Percentiles rank a stretch among this genome's conserved stretches.
Evolutionary conservation across 2,329 filamentous ascomycete genomes (phyloP).

Genomic region (Cordyceps militaris): DNA sequence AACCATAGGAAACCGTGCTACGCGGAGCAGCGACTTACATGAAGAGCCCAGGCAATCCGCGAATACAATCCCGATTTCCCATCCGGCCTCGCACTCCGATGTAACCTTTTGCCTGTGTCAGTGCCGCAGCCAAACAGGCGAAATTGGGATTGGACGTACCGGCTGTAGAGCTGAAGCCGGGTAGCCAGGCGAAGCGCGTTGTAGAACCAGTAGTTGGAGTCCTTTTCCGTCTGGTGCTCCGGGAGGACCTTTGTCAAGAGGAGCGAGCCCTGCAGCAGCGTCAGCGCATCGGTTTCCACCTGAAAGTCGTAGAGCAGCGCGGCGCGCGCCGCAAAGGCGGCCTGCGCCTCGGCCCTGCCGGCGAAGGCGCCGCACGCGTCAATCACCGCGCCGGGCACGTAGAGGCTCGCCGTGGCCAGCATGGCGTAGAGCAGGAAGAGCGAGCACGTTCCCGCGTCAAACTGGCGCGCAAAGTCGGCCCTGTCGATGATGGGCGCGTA

Average conservation of each 20-base stretch:
- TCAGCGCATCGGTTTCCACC: background rate
- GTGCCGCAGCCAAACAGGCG: too few species aligned
- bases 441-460: background rate
- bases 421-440: constrained; percentile 1
- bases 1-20: too few species aligned
- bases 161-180: constrained; percentile 5
- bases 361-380: background rate
- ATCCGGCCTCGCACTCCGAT: background rate
- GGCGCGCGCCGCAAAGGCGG: background rate
- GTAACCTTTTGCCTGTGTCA: background rate
- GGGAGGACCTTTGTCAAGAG: background rate
- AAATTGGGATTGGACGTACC: background rate
- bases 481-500: constrained; percentile 4
- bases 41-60: background rate
- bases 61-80: background rate
- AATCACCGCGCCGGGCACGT: background rate
- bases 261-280: background rate
- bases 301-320: background rate
- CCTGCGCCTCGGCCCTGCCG: background rate
- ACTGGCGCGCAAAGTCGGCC: background rate
- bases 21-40: background rate
- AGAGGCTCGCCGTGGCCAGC: background rate
- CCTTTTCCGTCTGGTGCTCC: background rate
- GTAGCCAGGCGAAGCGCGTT: constrained; percentile 2
- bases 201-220: constrained; percentile 10